Percentiles rank a stretch among this genome's conserved stretches.
Evolutionary conservation across 345 rosid genomes (phyloP).

Genomic region (Salix suchowensis): DNA sequence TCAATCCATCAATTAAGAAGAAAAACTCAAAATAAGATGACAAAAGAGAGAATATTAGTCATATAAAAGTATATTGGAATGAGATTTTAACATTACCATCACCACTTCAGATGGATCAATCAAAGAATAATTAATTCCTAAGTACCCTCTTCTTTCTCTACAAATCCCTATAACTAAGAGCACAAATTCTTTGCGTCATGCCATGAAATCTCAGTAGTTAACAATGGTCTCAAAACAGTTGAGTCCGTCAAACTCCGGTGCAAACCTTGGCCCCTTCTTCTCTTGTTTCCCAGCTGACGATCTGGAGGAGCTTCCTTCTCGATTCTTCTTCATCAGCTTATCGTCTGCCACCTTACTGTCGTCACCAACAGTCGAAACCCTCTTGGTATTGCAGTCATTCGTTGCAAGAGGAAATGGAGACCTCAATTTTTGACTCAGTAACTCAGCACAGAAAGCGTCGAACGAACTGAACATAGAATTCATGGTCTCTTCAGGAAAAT

Average conservation of each 20-base stretch:
- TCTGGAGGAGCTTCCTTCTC: not conserved
- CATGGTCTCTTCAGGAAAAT: slow-evolving; percentile 30
- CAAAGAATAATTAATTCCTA: not conserved
- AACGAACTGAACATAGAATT: slow-evolving; percentile 77
- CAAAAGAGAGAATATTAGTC: not conserved
- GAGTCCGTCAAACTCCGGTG: slow-evolving; percentile 67
- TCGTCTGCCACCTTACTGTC: not conserved
- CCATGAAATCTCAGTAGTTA: not conserved
- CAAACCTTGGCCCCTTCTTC: slow-evolving; percentile 38
- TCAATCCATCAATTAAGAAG: not conserved
- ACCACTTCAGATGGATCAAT: not conserved
- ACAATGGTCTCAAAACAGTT: slow-evolving; percentile 66
- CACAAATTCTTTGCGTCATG: too few species aligned
- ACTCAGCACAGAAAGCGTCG: slow-evolving; percentile 54
- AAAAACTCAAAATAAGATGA: not conserved
- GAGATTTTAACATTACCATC: not conserved
- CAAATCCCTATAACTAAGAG: not conserved
- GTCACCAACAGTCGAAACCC: not conserved
- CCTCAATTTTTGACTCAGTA: slow-evolving; percentile 38
- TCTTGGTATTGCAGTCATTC: not conserved
- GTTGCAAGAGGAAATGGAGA: slow-evolving; percentile 20
- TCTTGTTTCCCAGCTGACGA: not conserved
- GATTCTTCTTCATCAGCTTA: not conserved
- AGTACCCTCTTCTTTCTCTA: not conserved
- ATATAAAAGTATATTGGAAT: not conserved